phyloP scores from a whole-genome alignment of 169 alveolate species.

The Cystoisospora suis region DNA sequence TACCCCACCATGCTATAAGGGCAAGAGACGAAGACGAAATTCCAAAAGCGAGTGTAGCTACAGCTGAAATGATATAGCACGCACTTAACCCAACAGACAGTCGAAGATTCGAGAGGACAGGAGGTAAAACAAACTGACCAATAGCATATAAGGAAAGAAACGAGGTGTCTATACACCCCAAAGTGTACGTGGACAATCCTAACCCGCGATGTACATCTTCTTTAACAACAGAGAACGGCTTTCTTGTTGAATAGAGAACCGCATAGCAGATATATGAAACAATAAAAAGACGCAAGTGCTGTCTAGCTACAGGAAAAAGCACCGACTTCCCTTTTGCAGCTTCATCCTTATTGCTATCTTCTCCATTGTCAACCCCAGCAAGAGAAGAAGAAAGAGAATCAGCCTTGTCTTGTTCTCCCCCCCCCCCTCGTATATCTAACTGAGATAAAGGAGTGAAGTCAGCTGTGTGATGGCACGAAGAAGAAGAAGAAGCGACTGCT shows the following conservation, averaged over 20 bases:
- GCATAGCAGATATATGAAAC: constrained; percentile 69
- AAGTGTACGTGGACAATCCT: constrained; percentile 55
- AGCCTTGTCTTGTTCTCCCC: too few species aligned
- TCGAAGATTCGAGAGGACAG: constrained; percentile 51
- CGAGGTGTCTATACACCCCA: constrained; percentile 75
- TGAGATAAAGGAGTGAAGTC: too few species aligned
- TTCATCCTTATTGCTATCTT: too few species aligned
- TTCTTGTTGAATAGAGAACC: constrained; percentile 68
- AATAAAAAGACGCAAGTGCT: constrained; percentile 27
- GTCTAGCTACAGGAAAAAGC: not conserved
- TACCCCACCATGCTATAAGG: constrained; percentile 32
- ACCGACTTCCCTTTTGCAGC: too few species aligned
- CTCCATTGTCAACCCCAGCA: too few species aligned
- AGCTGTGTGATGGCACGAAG: too few species aligned
- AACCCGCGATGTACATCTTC: constrained; percentile 58
- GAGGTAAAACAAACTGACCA: constrained; percentile 72
- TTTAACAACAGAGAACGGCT: constrained; percentile 75
- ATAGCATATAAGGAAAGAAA: constrained; percentile 72
- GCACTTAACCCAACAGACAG: constrained; percentile 20
- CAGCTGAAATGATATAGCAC: constrained; percentile 63
- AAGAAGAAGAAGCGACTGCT: too few species aligned
- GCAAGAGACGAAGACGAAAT: not conserved
- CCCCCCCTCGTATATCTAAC: too few species aligned
- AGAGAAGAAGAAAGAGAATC: too few species aligned
- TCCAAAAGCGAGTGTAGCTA: constrained; percentile 62